Conservation (phyloP, 306 rosid genomes). For the Fragaria iinumae region DNA sequence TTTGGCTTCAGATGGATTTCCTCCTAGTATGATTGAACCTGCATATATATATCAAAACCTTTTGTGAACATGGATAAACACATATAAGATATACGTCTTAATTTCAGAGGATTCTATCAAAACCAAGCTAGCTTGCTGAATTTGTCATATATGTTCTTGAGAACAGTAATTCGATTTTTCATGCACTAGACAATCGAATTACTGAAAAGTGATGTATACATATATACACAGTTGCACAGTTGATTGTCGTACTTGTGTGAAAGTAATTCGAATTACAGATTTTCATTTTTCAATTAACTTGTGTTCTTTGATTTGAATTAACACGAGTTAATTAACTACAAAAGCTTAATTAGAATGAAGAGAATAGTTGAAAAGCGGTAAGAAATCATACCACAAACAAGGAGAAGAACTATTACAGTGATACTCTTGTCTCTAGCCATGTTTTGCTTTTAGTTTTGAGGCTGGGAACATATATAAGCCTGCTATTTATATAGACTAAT, state of each 20-base stretch:
- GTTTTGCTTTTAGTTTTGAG: neutral
- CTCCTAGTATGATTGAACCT: conserved; percentile 26
- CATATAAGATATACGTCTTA: no score
- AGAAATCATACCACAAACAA: neutral
- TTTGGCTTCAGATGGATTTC: neutral
- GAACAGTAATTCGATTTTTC: neutral
- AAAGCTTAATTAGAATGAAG: neutral
- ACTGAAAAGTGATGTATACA: no score
- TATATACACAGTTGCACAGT: no score
- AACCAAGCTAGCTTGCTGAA: no score
- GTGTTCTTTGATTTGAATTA: neutral
- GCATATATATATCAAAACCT: neutral
- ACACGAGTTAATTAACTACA: neutral
- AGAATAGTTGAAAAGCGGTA: neutral
- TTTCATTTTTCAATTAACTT: no score
- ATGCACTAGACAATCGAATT: no score
- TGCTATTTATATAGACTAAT: neutral
- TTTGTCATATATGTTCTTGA: neutral
- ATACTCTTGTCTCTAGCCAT: neutral
- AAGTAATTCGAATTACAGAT: no score
- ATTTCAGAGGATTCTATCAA: no score
- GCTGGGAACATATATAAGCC: neutral
- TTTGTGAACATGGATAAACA: neutral
- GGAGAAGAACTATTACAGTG: neutral
- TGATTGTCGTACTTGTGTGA: no score